Evolutionary conservation across 805 yeast genomes (phyloP), one percentile per base, ranked within the genome.

Genomic region (Saturnispora hagleri): DNA sequence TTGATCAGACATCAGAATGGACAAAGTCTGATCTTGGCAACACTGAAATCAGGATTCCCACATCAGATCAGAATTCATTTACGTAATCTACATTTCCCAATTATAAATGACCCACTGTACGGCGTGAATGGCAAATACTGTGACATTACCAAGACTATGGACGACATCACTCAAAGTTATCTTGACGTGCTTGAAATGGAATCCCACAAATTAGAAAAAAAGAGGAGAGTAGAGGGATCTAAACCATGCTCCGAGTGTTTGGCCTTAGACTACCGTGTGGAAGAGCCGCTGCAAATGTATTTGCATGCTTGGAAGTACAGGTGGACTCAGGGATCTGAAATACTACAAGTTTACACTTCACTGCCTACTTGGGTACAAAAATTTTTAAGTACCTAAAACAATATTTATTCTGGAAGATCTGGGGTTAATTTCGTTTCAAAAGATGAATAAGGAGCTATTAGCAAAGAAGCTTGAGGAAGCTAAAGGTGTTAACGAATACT

Each of bases 41-140:
- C 58, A 28, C 80, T 81, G 0, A 50, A 69, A 3, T 71, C 78
- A 0, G 83, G 83, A 0, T 69, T 73, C 47, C 74, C 73, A 64
- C 83, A 79, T 63, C 83, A 79, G 58, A 75, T 79, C 20, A 63
- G 83, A 13, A 75, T 78, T 7, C 83, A 79, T 60, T 60, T 78
- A 15, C 61, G 80, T 17, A 74, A 76, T 54, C 51, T 76, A 48
- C 74, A 74, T 0, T 58, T 53, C 48, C 71, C 72, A 2, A 65
- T 69, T 4, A 55, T 56, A 2, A 62, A 65, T 43, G 72, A 69
- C 48, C 63, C 67, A 12, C 42, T 67, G 20, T 69, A 68, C 48
- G 46, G 51, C 2, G 55, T 58, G 2, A n/a, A 28, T n/a, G 57
- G 59, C 7, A 51, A 54, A 40, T 51, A 53, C 40, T 45, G 50